Conservation (phyloP, 2,329 filamentous ascomycete genomes). For the Neonectria coccinea region DNA sequence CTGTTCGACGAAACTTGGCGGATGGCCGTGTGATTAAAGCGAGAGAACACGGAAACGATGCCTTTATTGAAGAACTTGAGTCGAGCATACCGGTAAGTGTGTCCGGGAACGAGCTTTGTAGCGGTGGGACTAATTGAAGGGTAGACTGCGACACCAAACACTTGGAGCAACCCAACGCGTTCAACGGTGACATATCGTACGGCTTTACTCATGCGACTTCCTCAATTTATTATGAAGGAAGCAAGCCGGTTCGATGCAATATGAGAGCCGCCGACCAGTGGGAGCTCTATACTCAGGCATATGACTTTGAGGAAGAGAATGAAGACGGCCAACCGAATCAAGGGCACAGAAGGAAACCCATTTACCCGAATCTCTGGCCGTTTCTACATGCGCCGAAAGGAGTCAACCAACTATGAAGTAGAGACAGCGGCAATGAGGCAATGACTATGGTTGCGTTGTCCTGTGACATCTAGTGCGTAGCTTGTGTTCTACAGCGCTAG, state of each 20-base stretch:
- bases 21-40: neutral
- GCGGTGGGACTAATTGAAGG: neutral
- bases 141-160: neutral
- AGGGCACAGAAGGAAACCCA: neutral
- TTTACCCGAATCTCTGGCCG: neutral
- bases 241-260: neutral
- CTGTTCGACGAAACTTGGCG: slow-evolving; percentile 10
- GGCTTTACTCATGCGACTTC: no score
- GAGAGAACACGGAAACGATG: neutral
- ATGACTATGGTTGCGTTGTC: neutral
- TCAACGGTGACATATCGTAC: neutral
- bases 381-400: neutral
- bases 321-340: neutral
- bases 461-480: neutral
- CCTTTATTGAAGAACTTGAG: neutral
- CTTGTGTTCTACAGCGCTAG: neutral
- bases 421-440: neutral
- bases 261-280: neutral
- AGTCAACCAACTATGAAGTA: neutral
- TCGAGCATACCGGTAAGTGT: neutral
- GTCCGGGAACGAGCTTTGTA: neutral
- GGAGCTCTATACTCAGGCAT: neutral
- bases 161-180: no score
- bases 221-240: neutral
- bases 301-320: neutral